Percentiles rank a stretch among this genome's conserved stretches.
Conservation (phyloP, 1,139 yeast genomes). For the Petasospora rhodanensis region DNA sequence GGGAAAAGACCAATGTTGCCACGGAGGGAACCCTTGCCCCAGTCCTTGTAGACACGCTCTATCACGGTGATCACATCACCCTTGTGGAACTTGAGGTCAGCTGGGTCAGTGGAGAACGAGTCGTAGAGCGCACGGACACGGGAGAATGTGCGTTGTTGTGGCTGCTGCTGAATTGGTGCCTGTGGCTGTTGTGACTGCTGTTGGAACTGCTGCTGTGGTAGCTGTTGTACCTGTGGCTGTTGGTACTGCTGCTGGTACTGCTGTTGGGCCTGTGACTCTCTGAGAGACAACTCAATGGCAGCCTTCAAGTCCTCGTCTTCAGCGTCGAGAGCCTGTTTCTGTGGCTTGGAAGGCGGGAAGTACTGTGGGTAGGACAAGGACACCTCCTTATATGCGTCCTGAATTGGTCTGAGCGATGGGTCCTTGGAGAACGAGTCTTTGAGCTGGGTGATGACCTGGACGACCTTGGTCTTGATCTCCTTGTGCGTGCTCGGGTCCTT, state of each 20-base stretch:
- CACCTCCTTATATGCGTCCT: slow-evolving; percentile 51
- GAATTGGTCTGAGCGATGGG: slow-evolving; percentile 70
- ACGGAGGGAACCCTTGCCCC: slow-evolving; percentile 89
- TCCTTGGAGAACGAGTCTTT: slow-evolving; percentile 54
- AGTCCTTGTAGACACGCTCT: slow-evolving; percentile 85
- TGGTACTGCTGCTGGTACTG: slow-evolving; percentile 7
- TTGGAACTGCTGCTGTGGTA: neutral
- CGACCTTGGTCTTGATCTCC: slow-evolving; percentile 60
- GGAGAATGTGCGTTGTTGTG: slow-evolving; percentile 16
- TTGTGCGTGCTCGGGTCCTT: slow-evolving; percentile 57
- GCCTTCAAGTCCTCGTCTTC: slow-evolving; percentile 82
- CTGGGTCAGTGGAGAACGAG: slow-evolving; percentile 63
- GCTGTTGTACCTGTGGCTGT: slow-evolving; percentile 1
- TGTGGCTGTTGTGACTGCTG: slow-evolving; percentile 8
- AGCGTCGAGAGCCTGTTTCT: slow-evolving; percentile 45
- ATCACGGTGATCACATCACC: slow-evolving; percentile 81
- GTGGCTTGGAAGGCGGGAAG: slow-evolving; percentile 57
- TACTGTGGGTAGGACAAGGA: slow-evolving; percentile 42
- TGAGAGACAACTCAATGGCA: slow-evolving; percentile 70
- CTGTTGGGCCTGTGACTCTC: slow-evolving; percentile 15
- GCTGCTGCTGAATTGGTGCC: slow-evolving; percentile 4
- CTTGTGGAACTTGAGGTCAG: slow-evolving; percentile 65
- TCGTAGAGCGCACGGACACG: slow-evolving; percentile 86
- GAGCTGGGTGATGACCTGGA: slow-evolving; percentile 66
- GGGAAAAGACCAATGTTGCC: slow-evolving; percentile 93